These are phyloP conservation scores for Boletus rubroflammeus DNA, from an alignment of 768 basidiomycete genomes.

Conservation along the genomic window DNA sequence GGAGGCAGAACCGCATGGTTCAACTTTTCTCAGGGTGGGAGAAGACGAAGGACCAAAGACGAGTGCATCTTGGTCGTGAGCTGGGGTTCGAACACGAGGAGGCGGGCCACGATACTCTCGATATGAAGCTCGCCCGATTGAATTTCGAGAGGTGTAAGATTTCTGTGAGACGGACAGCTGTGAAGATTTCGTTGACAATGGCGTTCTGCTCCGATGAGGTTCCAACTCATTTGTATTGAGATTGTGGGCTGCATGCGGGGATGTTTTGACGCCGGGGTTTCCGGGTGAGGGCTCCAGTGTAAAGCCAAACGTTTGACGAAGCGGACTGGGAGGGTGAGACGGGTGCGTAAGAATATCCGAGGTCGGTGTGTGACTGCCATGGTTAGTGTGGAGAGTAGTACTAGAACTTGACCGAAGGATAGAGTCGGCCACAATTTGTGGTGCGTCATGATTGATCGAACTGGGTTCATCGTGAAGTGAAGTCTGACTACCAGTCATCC, in stretches of 20 bases:
- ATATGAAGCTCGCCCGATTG: conserved; percentile 23
- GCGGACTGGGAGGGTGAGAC: conserved; percentile 1
- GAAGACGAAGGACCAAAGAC: background rate
- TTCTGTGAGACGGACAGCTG: conserved; percentile 11
- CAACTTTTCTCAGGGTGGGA: background rate
- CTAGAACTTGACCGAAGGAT: background rate
- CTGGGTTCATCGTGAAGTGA: conserved; percentile 19
- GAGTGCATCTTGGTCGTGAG: background rate
- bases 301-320: background rate
- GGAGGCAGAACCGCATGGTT: background rate
- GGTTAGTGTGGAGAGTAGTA: background rate
- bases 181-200: conserved; percentile 14
- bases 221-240: background rate
- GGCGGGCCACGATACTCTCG: conserved; percentile 17
- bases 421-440: background rate
- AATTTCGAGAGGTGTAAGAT: conserved; percentile 13
- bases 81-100: conserved; percentile 12
- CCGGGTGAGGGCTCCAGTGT: background rate
- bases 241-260: background rate
- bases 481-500: conserved; percentile 7
- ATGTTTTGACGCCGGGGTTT: background rate
- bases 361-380: background rate
- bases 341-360: background rate
- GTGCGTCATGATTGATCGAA: background rate
- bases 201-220: conserved; percentile 6